These are phyloP conservation scores for Mycena capillaripes DNA, from an alignment of 768 basidiomycete species.

Conservation along the genomic window DNA sequence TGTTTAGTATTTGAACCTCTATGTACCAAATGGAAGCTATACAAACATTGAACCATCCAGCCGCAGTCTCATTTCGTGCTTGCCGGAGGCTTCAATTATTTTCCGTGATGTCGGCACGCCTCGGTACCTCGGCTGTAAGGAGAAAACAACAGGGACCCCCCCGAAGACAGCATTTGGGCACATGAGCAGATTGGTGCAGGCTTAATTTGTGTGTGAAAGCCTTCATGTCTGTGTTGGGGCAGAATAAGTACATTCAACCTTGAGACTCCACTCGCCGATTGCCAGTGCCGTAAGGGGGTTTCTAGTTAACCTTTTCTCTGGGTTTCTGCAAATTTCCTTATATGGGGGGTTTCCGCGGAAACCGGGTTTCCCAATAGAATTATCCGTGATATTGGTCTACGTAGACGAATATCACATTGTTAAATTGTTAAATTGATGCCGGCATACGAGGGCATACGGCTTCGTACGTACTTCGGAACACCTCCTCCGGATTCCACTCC, in stretches of 20 bases:
- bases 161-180: background rate
- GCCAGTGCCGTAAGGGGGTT: no score
- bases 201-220: background rate
- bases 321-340: no score
- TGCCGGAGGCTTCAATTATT: background rate
- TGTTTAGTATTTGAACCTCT: background rate
- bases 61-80: background rate
- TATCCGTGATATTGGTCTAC: no score
- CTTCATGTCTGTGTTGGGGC: background rate
- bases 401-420: no score
- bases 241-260: background rate
- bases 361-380: no score
- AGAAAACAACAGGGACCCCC: background rate
- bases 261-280: background rate
- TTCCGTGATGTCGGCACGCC: background rate
- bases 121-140: background rate
- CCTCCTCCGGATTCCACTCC: no score
- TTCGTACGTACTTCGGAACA: no score
- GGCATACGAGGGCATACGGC: no score
- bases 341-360: no score
- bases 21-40: slow-evolving; percentile 1
- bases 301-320: no score
- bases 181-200: background rate
- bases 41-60: background rate
- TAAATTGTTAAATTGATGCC: no score